Base-by-base conservation (phyloP, 805 yeast genomes). In the Schwanniomyces sp. region DNA sequence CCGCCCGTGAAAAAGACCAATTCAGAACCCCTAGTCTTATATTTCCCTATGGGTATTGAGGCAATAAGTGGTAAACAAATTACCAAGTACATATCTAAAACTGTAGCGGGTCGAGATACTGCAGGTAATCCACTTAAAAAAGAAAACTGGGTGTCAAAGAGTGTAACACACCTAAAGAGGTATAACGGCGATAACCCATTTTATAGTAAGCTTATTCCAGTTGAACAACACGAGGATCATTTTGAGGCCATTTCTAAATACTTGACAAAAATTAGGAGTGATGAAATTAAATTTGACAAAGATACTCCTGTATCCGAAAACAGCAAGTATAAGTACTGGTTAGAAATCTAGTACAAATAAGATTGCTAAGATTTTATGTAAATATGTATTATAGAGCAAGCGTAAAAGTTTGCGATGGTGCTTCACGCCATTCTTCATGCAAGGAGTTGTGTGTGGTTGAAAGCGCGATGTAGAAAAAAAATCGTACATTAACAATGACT, bases 1-100 rank as follows among this genome's bases (percentile, higher is more conserved):
- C 85, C 91, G 2, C 83, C 88, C 0, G 86, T 89, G 1, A 48
- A 61, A 1, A 61, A 60, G 18, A 45, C 40, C 1, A 48, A 46
- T 9, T 62, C 64, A 18, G 61, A 62, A 16, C 66, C 72, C 1
- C 45, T 70, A 27, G 64, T 62, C 24, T 53, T 73, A 9, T 66
- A 62, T 89, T 74, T 82, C 3, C 89, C 89, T 0, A 59, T 64
- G 26, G 86, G 84, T 1, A 62, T 84, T 5, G 73, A 74, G 2
- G 77, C 82, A 0, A 69, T 80, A 29, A 68, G 84, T 1, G 63
- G 91, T 34, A 79, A 75, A 51, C 83, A 86, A 0, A 64, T 82
- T 29, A 71, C 67, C 30, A 62, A 66, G 38, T 74, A 70, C 57
- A 63, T 71, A 37, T 59, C 71, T 1, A 67, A 67, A 37, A 57